These are phyloP conservation scores for Blepharisma japonicum DNA, from an alignment of 73 alveolate genomes.

Conservation along the genomic window DNA sequence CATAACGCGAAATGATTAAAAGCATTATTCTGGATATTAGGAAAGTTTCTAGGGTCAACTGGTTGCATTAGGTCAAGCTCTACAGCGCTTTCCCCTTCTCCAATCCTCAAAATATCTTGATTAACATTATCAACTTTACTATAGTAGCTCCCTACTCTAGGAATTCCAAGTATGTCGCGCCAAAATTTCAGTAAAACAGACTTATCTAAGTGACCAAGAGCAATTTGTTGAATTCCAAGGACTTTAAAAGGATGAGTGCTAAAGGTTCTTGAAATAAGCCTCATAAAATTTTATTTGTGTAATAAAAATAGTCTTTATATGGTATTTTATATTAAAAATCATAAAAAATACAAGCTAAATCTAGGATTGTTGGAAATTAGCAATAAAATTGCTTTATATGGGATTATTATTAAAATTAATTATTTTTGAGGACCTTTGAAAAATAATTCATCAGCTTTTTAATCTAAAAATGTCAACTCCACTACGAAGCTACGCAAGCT, in stretches of 20 bases:
- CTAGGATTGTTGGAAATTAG: no score
- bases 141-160: slow-evolving; percentile 40
- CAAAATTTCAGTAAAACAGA: slow-evolving; percentile 50
- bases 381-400: no score
- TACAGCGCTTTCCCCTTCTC: slow-evolving; percentile 54
- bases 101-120: slow-evolving; percentile 61
- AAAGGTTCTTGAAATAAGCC: not conserved
- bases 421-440: no score
- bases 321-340: no score
- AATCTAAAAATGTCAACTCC: no score
- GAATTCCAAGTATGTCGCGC: slow-evolving; percentile 56
- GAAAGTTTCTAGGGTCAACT: slow-evolving; percentile 64
- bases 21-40: slow-evolving; percentile 60
- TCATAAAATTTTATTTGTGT: not conserved
- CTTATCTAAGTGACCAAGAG: slow-evolving; percentile 58
- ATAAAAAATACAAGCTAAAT: no score
- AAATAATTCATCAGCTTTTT: no score
- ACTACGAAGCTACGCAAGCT: no score
- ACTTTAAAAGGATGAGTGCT: slow-evolving; percentile 55
- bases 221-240: slow-evolving; percentile 64
- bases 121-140: slow-evolving; percentile 58
- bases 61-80: slow-evolving; percentile 71
- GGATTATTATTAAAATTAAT: no score
- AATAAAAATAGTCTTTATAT: no score
- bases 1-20: slow-evolving; percentile 63